phyloP scores from a whole-genome alignment of 345 rosid species.

The thale cress (Arabidopsis thaliana) region DNA sequence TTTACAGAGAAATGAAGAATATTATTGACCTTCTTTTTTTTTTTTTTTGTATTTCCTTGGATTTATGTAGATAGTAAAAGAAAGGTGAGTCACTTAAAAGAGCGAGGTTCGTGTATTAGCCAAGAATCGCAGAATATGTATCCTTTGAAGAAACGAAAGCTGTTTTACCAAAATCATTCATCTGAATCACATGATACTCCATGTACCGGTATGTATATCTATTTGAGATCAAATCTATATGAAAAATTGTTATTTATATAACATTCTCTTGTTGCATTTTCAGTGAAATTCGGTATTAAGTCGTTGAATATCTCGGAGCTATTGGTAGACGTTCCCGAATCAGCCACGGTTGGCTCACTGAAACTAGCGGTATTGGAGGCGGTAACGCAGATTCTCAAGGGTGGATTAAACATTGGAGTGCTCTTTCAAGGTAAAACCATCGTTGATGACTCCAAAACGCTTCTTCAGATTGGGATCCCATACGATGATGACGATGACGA shows the following conservation, averaged over 20 bases:
- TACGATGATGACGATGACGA: conserved; percentile 16
- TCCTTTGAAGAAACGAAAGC: conserved; percentile 51
- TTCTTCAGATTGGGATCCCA: conserved; percentile 31
- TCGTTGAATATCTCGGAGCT: conserved; percentile 36
- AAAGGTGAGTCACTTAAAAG: conserved; percentile 27
- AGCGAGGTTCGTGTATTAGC: conserved; percentile 29
- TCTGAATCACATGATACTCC: conserved; percentile 4
- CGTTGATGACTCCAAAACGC: conserved; percentile 40
- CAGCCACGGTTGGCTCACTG: conserved; percentile 32
- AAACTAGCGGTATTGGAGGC: conserved; percentile 31
- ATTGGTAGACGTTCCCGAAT: conserved; percentile 32
- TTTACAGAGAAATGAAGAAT: not conserved
- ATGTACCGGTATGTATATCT: conserved; percentile 1
- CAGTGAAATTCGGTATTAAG: conserved; percentile 30
- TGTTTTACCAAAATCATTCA: conserved; percentile 34
- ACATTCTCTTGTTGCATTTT: not conserved
- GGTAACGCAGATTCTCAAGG: conserved; percentile 19
- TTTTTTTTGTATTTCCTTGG: not conserved
- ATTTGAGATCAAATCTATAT: not conserved
- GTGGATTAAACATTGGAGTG: conserved; percentile 32
- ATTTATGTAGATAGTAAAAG: conserved; percentile 45
- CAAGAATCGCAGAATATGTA: conserved; percentile 46
- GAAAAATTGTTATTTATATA: not conserved
- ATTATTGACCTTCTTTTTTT: not conserved
- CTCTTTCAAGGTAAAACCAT: conserved; percentile 28